Conservation (phyloP, 2,329 filamentous ascomycete genomes). For the Exophiala oligosperma region DNA sequence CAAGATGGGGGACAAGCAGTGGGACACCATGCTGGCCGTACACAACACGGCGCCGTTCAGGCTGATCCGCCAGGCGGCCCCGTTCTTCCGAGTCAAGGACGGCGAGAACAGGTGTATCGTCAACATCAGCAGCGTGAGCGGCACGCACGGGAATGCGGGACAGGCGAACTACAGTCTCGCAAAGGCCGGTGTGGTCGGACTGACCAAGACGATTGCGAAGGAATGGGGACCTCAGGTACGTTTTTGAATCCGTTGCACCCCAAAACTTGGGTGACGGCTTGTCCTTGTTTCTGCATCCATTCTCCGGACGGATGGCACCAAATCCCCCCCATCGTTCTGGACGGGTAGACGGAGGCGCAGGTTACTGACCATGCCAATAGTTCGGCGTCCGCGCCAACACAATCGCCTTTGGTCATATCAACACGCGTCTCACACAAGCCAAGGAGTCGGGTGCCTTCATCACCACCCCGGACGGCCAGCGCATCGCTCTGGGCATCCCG, state of each 20-base stretch:
- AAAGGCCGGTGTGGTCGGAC: conserved; percentile 78
- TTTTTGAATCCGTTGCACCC: no score
- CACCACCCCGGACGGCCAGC: conserved; percentile 71
- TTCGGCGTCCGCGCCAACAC: conserved; percentile 84
- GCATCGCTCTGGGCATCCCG: conserved; percentile 74
- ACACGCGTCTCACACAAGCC: conserved; percentile 75
- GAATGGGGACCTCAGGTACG: conserved; percentile 66
- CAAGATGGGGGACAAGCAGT: conserved; percentile 55
- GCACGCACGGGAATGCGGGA: conserved; percentile 84
- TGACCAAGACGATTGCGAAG: conserved; percentile 88
- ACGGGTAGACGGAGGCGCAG: no score
- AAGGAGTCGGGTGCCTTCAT: conserved; percentile 84
- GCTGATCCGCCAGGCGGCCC: conserved; percentile 74
- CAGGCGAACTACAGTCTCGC: conserved; percentile 86
- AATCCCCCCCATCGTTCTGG: no score
- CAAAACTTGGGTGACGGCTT: no score
- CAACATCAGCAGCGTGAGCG: conserved; percentile 80
- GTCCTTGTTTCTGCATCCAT: no score
- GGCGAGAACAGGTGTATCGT: conserved; percentile 75
- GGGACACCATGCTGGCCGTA: conserved; percentile 75
- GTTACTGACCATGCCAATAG: conserved; percentile 26
- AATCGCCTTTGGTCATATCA: conserved; percentile 79
- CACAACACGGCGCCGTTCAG: conserved; percentile 86
- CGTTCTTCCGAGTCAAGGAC: conserved; percentile 85
- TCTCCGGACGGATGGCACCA: no score